Percentiles rank a stretch among this genome's conserved stretches.
Conservation (phyloP, 2,329 filamentous ascomycete species). For the Ophiostoma pallidulum region DNA sequence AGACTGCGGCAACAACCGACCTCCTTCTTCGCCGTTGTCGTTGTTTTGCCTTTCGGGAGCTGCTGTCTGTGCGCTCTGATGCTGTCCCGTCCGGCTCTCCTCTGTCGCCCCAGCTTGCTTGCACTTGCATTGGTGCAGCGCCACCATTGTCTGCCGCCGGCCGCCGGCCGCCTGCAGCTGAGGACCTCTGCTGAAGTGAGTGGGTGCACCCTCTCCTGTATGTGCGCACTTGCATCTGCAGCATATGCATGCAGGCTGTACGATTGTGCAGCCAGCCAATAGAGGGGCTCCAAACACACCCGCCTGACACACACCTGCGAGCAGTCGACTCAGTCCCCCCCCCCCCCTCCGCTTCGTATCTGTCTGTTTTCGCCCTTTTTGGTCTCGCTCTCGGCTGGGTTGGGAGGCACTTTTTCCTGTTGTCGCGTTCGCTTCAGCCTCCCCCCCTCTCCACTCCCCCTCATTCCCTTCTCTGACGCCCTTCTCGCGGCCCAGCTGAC, state of each 20-base stretch:
- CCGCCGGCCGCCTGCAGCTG: constrained; percentile 10
- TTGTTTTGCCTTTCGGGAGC: background rate
- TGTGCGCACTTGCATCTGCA: constrained; percentile 12
- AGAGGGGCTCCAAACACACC: constrained; percentile 11
- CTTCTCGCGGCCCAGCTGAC: no score
- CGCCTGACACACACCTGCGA: constrained; percentile 19
- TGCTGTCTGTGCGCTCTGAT: background rate
- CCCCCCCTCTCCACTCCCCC: background rate
- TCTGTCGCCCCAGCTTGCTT: background rate
- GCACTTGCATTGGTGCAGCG: constrained; percentile 7
- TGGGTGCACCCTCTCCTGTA: constrained; percentile 15
- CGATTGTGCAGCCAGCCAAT: constrained; percentile 16
- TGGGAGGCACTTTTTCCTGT: background rate
- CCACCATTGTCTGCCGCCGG: constrained; percentile 3
- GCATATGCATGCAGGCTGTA: constrained; percentile 14
- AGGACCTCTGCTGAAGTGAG: constrained; percentile 6
- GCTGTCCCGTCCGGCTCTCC: background rate
- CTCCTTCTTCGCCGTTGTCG: background rate
- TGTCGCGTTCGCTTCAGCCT: background rate
- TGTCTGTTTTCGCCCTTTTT: background rate
- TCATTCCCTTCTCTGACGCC: background rate
- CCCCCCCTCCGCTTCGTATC: constrained; percentile 8
- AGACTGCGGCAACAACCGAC: background rate
- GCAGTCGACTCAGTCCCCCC: background rate
- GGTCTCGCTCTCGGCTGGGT: background rate